Evolutionary conservation across 139 green algal genomes (phyloP).

Genomic region (Chlamydomonas incerta): DNA sequence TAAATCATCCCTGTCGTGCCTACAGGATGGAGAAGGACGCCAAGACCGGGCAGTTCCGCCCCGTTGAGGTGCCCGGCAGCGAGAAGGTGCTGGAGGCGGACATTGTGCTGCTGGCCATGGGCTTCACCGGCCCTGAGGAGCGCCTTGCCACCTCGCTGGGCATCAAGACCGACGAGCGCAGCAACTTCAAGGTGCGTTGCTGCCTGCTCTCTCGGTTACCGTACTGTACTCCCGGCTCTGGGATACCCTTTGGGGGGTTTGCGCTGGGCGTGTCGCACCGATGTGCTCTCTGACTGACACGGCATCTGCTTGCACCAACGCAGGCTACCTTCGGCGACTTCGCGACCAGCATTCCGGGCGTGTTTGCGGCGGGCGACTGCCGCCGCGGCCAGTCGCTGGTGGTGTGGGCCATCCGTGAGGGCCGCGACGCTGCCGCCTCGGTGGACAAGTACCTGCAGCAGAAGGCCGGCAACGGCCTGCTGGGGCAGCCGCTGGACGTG

Average conservation of each 20-base stretch:
- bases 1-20: too few relatives aligned
- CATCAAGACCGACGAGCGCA: slow-evolving; percentile 85
- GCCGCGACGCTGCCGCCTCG: slow-evolving; percentile 80
- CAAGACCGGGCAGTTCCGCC: slow-evolving; percentile 48
- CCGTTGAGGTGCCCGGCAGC: slow-evolving; percentile 83
- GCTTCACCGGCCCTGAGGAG: slow-evolving; percentile 95
- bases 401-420: slow-evolving; percentile 96
- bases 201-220: too few relatives aligned
- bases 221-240: too few relatives aligned
- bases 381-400: slow-evolving; percentile 91
- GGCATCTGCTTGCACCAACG: background rate
- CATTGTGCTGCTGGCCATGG: slow-evolving; percentile 95
- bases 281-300: too few relatives aligned
- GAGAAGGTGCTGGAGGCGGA: slow-evolving; percentile 87
- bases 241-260: too few relatives aligned
- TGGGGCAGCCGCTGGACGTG: slow-evolving; percentile 25
- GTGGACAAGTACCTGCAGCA: slow-evolving; percentile 65
- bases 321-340: slow-evolving; percentile 88
- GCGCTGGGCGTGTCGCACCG: too few relatives aligned
- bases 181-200: slow-evolving; percentile 91
- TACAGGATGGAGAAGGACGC: slow-evolving; percentile 45
- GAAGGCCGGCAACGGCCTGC: slow-evolving; percentile 13
- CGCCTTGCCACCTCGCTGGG: slow-evolving; percentile 78
- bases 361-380: slow-evolving; percentile 98
- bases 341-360: slow-evolving; percentile 87